Evolutionary conservation across 805 yeast genomes (phyloP).

Genomic region (Metschnikowia kofuensis): DNA sequence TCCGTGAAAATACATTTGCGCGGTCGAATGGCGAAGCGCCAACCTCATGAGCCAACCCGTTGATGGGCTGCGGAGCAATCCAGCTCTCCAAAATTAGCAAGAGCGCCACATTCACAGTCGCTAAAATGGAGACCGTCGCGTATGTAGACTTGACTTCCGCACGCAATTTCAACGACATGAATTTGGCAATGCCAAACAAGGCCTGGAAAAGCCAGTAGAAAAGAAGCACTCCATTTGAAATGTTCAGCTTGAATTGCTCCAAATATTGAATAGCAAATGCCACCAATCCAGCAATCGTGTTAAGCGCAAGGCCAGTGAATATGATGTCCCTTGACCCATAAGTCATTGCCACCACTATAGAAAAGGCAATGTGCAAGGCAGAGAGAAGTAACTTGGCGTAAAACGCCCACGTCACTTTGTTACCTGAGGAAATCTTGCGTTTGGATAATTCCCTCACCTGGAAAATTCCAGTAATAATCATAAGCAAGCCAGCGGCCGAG

Average conservation of each 20-base stretch:
- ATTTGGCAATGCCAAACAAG: slow-evolving; percentile 45
- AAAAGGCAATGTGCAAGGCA: slow-evolving; percentile 37
- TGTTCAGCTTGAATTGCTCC: slow-evolving; percentile 64
- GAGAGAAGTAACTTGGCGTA: slow-evolving; percentile 41
- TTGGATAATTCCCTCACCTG: slow-evolving; percentile 33
- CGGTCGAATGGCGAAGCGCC: slow-evolving; percentile 17
- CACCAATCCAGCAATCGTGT: slow-evolving; percentile 45
- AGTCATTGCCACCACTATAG: slow-evolving; percentile 18
- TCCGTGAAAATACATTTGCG: slow-evolving; percentile 62
- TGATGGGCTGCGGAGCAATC: slow-evolving; percentile 30
- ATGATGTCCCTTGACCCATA: slow-evolving; percentile 20
- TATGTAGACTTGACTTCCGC: slow-evolving; percentile 17
- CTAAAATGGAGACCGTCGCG: slow-evolving; percentile 28
- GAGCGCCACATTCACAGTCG: slow-evolving; percentile 37
- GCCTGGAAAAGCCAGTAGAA: slow-evolving; percentile 70
- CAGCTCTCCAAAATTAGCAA: slow-evolving; percentile 44
- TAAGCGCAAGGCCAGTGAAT: slow-evolving; percentile 23
- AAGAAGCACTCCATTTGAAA: slow-evolving; percentile 67
- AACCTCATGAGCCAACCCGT: slow-evolving; percentile 1
- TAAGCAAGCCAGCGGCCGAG: slow-evolving; percentile 37
- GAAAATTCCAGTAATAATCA: slow-evolving; percentile 42
- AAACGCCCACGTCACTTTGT: slow-evolving; percentile 37
- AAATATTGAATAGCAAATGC: slow-evolving; percentile 60
- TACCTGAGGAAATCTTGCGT: slow-evolving; percentile 28
- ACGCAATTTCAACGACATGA: slow-evolving; percentile 42